Conservation (phyloP, 257 asterid species). For the Schizonepeta tenuifolia region DNA sequence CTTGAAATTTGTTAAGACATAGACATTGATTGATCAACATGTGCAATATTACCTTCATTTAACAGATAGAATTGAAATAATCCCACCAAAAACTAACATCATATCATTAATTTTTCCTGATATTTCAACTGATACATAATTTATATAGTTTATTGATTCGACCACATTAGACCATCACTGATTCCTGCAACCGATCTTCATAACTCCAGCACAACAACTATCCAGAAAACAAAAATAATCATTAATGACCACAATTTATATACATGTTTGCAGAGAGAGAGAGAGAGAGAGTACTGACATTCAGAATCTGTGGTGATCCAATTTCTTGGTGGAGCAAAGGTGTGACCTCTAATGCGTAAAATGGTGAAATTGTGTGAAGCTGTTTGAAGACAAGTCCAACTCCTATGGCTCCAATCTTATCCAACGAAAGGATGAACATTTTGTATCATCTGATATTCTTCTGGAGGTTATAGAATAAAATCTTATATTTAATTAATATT, state of each 20-base stretch:
- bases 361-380: constrained; percentile 51
- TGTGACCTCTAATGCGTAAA: constrained; percentile 36
- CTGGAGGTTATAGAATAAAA: no score
- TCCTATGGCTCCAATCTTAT: no score
- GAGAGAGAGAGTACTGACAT: constrained; percentile 34
- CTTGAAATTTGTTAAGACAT: neutral
- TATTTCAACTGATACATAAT: neutral
- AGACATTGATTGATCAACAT: neutral
- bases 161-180: neutral
- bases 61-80: neutral
- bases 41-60: no score
- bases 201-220: constrained; percentile 85
- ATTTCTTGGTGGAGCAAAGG: constrained; percentile 44
- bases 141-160: neutral
- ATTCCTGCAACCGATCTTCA: constrained; percentile 39
- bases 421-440: no score
- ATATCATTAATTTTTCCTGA: neutral
- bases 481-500: no score
- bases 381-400: no score
- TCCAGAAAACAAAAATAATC: constrained; percentile 6
- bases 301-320: constrained; percentile 93
- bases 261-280: no score
- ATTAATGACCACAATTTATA: constrained; percentile 35
- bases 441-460: no score
- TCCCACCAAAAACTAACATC: neutral